Evolutionary conservation across 1,284 basidiomycete genomes (phyloP).

Genomic region (Somion occarium): DNA sequence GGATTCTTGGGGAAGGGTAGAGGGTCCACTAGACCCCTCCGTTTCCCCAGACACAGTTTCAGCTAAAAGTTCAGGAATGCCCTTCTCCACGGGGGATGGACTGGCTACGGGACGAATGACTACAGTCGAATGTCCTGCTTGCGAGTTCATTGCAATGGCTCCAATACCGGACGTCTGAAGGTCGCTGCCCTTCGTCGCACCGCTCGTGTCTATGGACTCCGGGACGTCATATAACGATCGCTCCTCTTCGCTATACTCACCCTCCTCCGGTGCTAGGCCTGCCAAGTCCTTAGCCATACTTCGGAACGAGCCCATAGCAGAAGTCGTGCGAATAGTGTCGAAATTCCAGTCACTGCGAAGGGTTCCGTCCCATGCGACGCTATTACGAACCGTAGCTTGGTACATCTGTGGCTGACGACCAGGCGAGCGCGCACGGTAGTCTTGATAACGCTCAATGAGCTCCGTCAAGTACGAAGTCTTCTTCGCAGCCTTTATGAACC

Average conservation of each 20-base stretch:
- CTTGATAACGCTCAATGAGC: slow-evolving; percentile 80
- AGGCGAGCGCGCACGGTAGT: slow-evolving; percentile 57
- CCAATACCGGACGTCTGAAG: slow-evolving; percentile 23
- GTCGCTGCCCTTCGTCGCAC: slow-evolving; percentile 63
- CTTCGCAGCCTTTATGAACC: slow-evolving; percentile 83
- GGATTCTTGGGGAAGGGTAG: slow-evolving; percentile 27
- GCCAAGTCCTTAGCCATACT: slow-evolving; percentile 62
- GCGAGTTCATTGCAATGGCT: slow-evolving; percentile 46
- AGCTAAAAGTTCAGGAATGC: slow-evolving; percentile 37
- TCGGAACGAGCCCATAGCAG: slow-evolving; percentile 69
- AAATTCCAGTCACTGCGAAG: slow-evolving; percentile 94
- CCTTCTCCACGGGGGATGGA: slow-evolving; percentile 30
- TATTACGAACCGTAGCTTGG: slow-evolving; percentile 52
- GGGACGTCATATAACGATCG: slow-evolving; percentile 26
- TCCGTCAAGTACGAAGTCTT: slow-evolving; percentile 82
- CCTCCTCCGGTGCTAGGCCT: slow-evolving; percentile 48
- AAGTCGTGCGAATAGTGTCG: slow-evolving; percentile 77
- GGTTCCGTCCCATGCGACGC: slow-evolving; percentile 65
- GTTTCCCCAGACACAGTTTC: slow-evolving; percentile 35
- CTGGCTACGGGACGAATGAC: slow-evolving; percentile 46
- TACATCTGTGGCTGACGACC: slow-evolving; percentile 44
- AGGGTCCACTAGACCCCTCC: slow-evolving; percentile 20
- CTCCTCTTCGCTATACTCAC: slow-evolving; percentile 46
- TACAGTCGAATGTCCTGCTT: slow-evolving; percentile 66
- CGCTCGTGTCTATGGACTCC: slow-evolving; percentile 52